These are phyloP conservation scores for Ocimum tenuiflorum DNA, from an alignment of 257 asterid genomes.

Conservation along the genomic window DNA sequence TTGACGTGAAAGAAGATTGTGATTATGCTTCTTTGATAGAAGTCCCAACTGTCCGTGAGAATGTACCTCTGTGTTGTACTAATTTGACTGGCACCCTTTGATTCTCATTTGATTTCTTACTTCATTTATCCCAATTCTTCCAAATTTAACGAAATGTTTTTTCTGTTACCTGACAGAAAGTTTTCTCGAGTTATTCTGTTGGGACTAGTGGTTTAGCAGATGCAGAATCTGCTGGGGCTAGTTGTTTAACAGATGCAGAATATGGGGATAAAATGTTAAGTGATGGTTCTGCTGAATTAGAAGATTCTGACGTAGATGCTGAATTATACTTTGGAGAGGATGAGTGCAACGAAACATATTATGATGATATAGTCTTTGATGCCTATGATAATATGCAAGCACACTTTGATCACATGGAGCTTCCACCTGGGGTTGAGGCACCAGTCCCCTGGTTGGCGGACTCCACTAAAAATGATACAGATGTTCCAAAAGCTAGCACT, in stretches of 20 bases:
- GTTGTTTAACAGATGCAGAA: too few relatives aligned
- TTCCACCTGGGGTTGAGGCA: conserved; percentile 80
- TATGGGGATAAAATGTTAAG: conserved; percentile 26
- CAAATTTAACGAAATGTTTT: background rate
- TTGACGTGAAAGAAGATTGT: conserved; percentile 60
- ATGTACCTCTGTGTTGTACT: conserved; percentile 40
- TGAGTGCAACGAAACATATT: conserved; percentile 45
- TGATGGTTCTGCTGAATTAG: conserved; percentile 25
- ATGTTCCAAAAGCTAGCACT: conserved; percentile 28
- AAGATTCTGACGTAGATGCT: conserved; percentile 38
- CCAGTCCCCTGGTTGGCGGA: conserved; percentile 58
- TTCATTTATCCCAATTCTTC: background rate
- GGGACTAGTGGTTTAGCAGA: conserved; percentile 30
- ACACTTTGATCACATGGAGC: conserved; percentile 63
- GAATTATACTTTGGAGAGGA: conserved; percentile 42
- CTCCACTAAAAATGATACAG: conserved; percentile 23
- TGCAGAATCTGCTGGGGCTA: conserved; percentile 30
- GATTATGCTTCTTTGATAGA: conserved; percentile 31
- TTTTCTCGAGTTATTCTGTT: conserved; percentile 24
- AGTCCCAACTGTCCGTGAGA: conserved; percentile 46
- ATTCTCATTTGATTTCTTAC: background rate
- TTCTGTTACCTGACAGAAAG: conserved; percentile 31
- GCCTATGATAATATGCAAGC: conserved; percentile 46
- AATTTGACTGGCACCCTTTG: background rate
- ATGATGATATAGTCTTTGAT: conserved; percentile 42